Base-by-base conservation (phyloP, 768 basidiomycete genomes). In the Pilatotrama ljubarskyi region DNA sequence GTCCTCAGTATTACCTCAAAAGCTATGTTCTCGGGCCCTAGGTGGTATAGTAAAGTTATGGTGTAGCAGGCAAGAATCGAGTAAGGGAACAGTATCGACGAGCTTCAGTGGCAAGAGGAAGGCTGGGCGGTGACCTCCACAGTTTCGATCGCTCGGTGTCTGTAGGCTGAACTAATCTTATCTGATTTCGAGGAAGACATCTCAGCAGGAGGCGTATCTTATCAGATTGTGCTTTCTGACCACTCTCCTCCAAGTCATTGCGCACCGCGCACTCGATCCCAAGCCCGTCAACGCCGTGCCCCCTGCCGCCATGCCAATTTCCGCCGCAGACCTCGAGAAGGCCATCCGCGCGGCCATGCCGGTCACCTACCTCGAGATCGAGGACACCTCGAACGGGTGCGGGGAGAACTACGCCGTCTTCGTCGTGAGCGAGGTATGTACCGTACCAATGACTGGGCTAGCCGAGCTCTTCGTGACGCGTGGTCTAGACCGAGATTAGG, bases 331-430 rank as follows among this genome's bases (percentile, higher is more conserved):
- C 47, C 78, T 93, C 56, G 87, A 91, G 70, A 70, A 74, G 32
- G 82, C 84, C 18, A 84, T 93, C 62, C 83, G 84, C 61, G 72
- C 75, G n/a, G 81, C 82, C 1, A 80, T 91, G 51, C 80, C 83
- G 29, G 82, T 91, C 40, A 71, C 76, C 2, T 85, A 90, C 67
- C 80, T 93, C 14, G 82, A 91, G 67, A 86, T 94, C 50, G 77
- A 85, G 64, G 91, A 93, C 70, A 81, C 83, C 64, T 92, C 90
- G 0, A 88, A 78, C 64, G 91, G 91, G 6, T 94, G 92, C 65
- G 91, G 92, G 2, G 84, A 91, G 63, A 92, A 78, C 70, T 93
- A 91, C 67, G 75, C 84, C 0, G 80, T 93, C 26, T 68, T 89
- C 25, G 78, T 94, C 29, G 91, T 94, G 65, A 92, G 90, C 76